phyloP scores from a whole-genome alignment of 139 green algal species.

The Coelastrella sp. region DNA sequence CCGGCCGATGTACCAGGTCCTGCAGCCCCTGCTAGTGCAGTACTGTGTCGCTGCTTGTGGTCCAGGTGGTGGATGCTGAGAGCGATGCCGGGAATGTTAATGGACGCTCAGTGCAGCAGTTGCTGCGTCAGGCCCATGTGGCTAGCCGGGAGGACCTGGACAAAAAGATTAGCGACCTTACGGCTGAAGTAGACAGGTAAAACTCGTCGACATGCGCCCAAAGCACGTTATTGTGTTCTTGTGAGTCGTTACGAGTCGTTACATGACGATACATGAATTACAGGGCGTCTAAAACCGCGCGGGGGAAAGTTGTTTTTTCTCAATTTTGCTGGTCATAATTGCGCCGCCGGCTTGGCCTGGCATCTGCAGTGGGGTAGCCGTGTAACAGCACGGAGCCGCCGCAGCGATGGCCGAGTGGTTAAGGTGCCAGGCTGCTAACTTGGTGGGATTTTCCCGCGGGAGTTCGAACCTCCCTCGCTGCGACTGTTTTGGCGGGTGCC shows the following conservation, averaged over 20 bases:
- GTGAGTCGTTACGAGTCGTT: neutral
- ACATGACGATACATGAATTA: neutral
- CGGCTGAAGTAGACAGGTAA: constrained; percentile 6
- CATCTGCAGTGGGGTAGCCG: constrained; percentile 33
- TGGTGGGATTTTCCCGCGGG: constrained; percentile 38
- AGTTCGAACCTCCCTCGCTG: constrained; percentile 40
- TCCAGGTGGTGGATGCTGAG: neutral
- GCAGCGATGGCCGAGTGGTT: constrained; percentile 41
- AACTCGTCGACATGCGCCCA: no score
- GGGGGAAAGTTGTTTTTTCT: neutral
- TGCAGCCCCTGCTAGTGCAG: neutral
- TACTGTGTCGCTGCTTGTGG: neutral
- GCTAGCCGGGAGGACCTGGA: neutral
- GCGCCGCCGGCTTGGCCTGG: neutral
- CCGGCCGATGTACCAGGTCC: neutral
- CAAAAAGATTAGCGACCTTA: neutral
- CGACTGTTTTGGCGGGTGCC: neutral
- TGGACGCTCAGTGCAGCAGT: neutral
- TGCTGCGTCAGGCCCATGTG: constrained; percentile 6
- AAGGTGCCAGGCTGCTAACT: constrained; percentile 42
- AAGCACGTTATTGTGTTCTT: no score
- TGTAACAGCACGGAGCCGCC: neutral
- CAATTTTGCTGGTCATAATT: neutral
- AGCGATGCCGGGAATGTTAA: neutral
- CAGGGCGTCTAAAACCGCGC: no score